Conservation (phyloP, 2,329 filamentous ascomycete genomes). For the Botryotinia calthae region DNA sequence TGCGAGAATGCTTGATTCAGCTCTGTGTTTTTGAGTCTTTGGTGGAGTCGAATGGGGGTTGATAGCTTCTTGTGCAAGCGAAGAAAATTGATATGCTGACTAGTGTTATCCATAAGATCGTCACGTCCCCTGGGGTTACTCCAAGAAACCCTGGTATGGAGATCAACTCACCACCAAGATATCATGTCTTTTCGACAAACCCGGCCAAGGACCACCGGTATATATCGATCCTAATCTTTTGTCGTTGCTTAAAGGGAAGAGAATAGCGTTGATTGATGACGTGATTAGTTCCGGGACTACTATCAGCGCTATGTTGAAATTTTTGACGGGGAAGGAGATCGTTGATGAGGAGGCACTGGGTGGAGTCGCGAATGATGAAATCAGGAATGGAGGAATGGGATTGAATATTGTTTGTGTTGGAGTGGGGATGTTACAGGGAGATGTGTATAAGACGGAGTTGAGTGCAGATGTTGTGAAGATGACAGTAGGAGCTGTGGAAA, state of each 20-base stretch:
- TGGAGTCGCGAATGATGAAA: too few species aligned
- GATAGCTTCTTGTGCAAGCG: too few species aligned
- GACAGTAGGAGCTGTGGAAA: not conserved
- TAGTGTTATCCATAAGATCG: not conserved
- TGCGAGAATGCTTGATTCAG: not conserved
- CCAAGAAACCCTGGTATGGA: slow-evolving; percentile 3
- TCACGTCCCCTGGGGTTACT: slow-evolving; percentile 3
- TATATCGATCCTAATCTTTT: slow-evolving; percentile 14
- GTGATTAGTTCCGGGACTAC: slow-evolving; percentile 8
- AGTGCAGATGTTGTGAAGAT: not conserved
- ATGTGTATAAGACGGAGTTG: not conserved
- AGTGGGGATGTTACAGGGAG: slow-evolving; percentile 6
- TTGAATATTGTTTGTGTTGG: slow-evolving; percentile 8
- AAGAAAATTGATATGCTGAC: not conserved
- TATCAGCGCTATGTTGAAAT: not conserved
- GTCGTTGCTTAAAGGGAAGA: not conserved
- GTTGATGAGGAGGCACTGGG: not conserved
- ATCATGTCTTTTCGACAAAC: not conserved
- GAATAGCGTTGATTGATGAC: slow-evolving; percentile 11
- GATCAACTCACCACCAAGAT: not conserved
- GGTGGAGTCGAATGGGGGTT: not conserved
- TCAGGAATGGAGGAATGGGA: not conserved
- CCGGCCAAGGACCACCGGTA: not conserved
- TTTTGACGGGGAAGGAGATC: not conserved
- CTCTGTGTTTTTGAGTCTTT: not conserved